Evolutionary conservation across 192 early-diverging fungal species (phyloP).

Genomic region (Podila verticillata): DNA sequence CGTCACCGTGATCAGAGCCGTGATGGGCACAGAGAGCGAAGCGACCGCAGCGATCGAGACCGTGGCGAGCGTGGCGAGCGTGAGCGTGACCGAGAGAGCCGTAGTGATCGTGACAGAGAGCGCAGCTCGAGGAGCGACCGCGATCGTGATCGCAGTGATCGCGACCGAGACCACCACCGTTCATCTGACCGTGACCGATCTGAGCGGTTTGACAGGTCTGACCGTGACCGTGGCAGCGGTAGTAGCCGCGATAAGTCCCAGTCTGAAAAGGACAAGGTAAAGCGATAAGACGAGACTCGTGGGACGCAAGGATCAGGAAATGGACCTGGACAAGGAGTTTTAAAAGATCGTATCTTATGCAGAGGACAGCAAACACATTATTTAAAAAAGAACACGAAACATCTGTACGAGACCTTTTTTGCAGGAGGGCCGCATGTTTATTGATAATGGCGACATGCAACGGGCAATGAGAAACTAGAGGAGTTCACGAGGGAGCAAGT

Average conservation of each 20-base stretch:
- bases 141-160: conserved; percentile 12
- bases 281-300: not conserved
- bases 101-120: conserved; percentile 30
- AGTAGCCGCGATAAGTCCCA: conserved; percentile 25
- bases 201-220: conserved; percentile 25
- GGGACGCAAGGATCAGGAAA: not conserved
- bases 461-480: no score
- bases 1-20: not conserved
- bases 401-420: no score
- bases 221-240: conserved; percentile 14
- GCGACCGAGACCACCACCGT: conserved; percentile 15
- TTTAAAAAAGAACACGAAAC: no score
- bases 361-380: no score
- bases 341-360: no score
- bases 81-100: conserved; percentile 12
- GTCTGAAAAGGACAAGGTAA: conserved; percentile 49
- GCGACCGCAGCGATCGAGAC: conserved; percentile 25
- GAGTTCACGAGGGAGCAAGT: no score
- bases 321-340: not conserved
- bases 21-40: conserved; percentile 11
- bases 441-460: no score
- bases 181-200: conserved; percentile 33
- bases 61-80: conserved; percentile 8
- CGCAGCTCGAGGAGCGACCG: conserved; percentile 35
- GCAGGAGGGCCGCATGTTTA: no score